Evolutionary conservation across 2,329 filamentous ascomycete genomes (phyloP).

Genomic region (Kalmusia sp.): DNA sequence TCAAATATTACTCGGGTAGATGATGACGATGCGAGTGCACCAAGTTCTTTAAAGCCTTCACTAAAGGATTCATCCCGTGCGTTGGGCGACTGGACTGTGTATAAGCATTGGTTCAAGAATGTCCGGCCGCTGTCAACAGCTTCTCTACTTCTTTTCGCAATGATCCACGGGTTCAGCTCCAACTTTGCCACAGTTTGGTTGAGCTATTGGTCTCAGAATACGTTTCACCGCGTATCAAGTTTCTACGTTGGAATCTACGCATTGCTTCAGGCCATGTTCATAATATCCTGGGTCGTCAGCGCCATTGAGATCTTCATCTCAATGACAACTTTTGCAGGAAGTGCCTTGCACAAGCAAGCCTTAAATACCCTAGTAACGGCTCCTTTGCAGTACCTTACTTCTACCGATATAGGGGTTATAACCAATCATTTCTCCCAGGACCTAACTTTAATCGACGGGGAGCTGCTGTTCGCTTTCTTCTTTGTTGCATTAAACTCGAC

Average conservation of each 20-base stretch:
- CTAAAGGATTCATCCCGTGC: no score
- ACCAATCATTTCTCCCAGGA: slow-evolving; percentile 17
- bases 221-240: background rate
- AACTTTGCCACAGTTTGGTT: slow-evolving; percentile 1
- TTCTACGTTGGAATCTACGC: background rate
- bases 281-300: background rate
- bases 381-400: background rate
- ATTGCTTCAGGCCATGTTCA: background rate
- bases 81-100: background rate
- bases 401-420: background rate
- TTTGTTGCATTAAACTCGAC: background rate
- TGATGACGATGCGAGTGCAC: no score
- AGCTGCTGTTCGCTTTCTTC: background rate
- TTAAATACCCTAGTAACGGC: no score
- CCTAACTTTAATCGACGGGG: slow-evolving; percentile 13
- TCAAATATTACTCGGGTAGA: no score
- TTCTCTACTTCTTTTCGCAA: background rate
- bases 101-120: background rate
- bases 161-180: slow-evolving; percentile 4
- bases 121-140: background rate
- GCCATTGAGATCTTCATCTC: no score
- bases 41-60: no score
- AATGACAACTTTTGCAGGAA: no score
- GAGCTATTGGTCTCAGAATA: slow-evolving; percentile 2
- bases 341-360: no score